Conservation (phyloP, 164 flowering plant genomes). For the Stephania yunnanensis region DNA sequence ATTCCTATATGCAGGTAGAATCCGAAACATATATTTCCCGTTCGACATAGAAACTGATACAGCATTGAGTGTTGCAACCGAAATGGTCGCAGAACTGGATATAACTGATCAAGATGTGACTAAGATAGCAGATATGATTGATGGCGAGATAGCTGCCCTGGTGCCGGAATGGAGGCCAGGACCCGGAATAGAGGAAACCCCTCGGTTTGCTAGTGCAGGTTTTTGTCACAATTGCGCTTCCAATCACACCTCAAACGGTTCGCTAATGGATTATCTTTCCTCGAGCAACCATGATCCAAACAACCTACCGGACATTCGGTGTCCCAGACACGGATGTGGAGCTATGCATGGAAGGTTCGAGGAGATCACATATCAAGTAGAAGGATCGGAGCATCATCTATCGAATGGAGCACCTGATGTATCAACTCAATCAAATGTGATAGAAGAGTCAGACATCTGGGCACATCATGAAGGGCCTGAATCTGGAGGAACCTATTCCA, state of each 20-base stretch:
- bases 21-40: conserved; percentile 84
- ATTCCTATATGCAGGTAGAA: conserved; percentile 47
- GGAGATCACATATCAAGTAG: conserved; percentile 60
- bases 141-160: conserved; percentile 63
- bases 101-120: conserved; percentile 82
- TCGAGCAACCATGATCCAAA: conserved; percentile 25
- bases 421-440: conserved; percentile 28
- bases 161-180: conserved; percentile 74
- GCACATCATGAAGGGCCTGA: conserved; percentile 40
- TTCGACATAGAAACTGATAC: conserved; percentile 80
- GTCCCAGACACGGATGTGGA: conserved; percentile 47
- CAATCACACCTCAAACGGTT: conserved; percentile 36
- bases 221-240: conserved; percentile 51
- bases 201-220: conserved; percentile 13
- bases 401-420: conserved; percentile 30
- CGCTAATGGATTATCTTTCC: conserved; percentile 37
- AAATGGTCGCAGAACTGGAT: conserved; percentile 87
- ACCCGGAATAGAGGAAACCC: conserved; percentile 30
- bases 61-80: conserved; percentile 73
- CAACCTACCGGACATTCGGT: conserved; percentile 29
- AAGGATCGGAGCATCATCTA: conserved; percentile 37
- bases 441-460: conserved; percentile 34
- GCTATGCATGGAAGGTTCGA: conserved; percentile 79
- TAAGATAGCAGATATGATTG: conserved; percentile 85
- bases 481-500: conserved; percentile 38